phyloP scores from a whole-genome alignment of 1,139 yeast genomes.

The Debaryomyces nepalensis region DNA sequence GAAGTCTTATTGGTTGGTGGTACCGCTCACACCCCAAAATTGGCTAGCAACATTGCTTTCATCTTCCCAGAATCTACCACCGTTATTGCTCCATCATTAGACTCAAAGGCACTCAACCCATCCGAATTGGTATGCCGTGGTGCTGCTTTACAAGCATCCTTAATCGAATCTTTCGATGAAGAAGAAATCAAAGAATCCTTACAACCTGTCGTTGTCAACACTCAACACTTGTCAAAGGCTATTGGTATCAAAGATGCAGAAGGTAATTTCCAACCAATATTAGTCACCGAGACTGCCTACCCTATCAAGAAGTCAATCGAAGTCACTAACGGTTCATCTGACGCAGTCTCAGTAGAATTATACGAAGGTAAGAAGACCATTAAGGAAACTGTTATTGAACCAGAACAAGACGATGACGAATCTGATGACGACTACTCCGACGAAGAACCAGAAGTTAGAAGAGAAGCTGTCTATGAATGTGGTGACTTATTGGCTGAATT shows the following conservation, averaged over 20 bases:
- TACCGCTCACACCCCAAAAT: conserved; percentile 87
- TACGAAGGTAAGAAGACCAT: conserved; percentile 85
- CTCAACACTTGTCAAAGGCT: conserved; percentile 83
- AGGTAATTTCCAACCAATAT: conserved; percentile 73
- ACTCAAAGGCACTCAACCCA: conserved; percentile 82
- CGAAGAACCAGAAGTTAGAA: conserved; percentile 72
- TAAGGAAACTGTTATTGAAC: conserved; percentile 76
- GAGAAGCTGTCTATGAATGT: conserved; percentile 74
- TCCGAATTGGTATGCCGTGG: conserved; percentile 92
- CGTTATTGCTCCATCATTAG: conserved; percentile 77
- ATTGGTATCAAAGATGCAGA: conserved; percentile 82
- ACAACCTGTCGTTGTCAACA: conserved; percentile 84
- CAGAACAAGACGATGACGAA: conserved; percentile 45
- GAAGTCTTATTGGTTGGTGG: conserved; percentile 96
- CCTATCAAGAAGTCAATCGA: conserved; percentile 84
- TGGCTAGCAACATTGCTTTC: conserved; percentile 72
- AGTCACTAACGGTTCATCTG: conserved; percentile 62
- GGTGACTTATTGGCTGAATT: conserved; percentile 80
- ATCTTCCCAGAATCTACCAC: conserved; percentile 82
- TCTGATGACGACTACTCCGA: conserved; percentile 41
- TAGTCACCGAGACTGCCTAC: conserved; percentile 85
- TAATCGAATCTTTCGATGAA: conserved; percentile 81
- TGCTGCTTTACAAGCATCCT: conserved; percentile 95
- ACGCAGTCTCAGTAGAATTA: conserved; percentile 70
- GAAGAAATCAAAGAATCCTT: conserved; percentile 86